Evolutionary conservation across 2,329 filamentous ascomycete genomes (phyloP).

Genomic region (Blastomyces emzantsi): DNA sequence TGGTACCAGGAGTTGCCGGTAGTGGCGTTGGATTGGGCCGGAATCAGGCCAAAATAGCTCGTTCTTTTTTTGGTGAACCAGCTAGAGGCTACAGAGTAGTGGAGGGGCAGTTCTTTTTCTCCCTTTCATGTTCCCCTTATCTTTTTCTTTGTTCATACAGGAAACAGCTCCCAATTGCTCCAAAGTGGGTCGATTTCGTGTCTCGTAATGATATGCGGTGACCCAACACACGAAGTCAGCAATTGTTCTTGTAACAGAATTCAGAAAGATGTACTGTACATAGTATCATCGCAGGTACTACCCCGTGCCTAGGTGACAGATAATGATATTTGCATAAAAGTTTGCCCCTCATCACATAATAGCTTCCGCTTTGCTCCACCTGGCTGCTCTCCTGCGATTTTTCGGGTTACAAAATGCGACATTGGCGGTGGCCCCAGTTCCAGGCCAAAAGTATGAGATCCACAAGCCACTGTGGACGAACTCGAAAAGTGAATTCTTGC

Average conservation of each 20-base stretch:
- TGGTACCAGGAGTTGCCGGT: neutral
- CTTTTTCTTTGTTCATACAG: neutral
- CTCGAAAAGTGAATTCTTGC: neutral
- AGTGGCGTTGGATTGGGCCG: neutral
- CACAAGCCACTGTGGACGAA: neutral
- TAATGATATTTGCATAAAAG: neutral
- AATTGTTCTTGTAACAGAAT: neutral
- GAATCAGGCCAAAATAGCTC: neutral
- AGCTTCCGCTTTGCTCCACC: constrained; percentile 1
- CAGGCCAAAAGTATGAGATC: neutral
- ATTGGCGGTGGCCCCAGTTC: neutral
- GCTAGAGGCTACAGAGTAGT: neutral
- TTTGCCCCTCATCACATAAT: neutral
- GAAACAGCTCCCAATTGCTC: neutral
- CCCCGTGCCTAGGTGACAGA: neutral
- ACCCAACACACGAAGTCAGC: neutral
- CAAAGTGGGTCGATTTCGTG: neutral
- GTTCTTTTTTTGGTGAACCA: neutral
- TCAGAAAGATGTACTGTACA: neutral
- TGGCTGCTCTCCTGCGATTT: neutral
- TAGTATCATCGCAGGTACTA: neutral
- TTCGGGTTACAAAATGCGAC: neutral
- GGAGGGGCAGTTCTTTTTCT: neutral
- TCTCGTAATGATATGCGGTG: neutral
- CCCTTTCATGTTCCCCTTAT: neutral